Evolutionary conservation across 129 eudicot species (phyloP).

Genomic region (Heracleum sosnowskyi): DNA sequence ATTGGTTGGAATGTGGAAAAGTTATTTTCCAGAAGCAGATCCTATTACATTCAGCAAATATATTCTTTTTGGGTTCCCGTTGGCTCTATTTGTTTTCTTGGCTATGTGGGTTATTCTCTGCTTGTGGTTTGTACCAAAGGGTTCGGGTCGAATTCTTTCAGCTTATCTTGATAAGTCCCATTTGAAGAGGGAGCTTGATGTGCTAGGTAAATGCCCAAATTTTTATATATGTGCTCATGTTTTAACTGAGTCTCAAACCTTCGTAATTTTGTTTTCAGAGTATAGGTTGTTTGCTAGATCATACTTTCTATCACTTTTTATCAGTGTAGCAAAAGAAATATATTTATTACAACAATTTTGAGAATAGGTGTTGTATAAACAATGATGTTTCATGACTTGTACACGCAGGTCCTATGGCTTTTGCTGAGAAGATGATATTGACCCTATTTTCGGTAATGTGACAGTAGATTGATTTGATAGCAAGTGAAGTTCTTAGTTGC

Average conservation of each 20-base stretch:
- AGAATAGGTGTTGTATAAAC: not conserved
- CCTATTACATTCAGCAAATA: conserved; percentile 76
- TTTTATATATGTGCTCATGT: not conserved
- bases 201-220: conserved; percentile 46
- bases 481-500: not conserved
- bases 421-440: conserved; percentile 78
- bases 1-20: conserved; percentile 94
- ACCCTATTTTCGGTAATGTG: conserved; percentile 55
- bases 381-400: not conserved
- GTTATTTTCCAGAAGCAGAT: conserved; percentile 58
- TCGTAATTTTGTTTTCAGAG: not conserved
- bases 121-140: conserved; percentile 37
- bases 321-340: not conserved
- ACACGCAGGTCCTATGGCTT: conserved; percentile 77
- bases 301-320: no score
- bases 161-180: conserved; percentile 59
- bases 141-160: conserved; percentile 31
- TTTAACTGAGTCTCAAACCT: not conserved
- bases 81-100: conserved; percentile 56
- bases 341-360: not conserved
- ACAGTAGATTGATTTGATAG: no score
- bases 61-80: conserved; percentile 60
- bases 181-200: conserved; percentile 65
- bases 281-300: not conserved
- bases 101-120: conserved; percentile 69